A percentile compares a stretch with the other conserved stretches of the same genome.
phyloP scores from a whole-genome alignment of 2,329 filamentous ascomycete genomes.

The Trichoderma oligosporum region DNA sequence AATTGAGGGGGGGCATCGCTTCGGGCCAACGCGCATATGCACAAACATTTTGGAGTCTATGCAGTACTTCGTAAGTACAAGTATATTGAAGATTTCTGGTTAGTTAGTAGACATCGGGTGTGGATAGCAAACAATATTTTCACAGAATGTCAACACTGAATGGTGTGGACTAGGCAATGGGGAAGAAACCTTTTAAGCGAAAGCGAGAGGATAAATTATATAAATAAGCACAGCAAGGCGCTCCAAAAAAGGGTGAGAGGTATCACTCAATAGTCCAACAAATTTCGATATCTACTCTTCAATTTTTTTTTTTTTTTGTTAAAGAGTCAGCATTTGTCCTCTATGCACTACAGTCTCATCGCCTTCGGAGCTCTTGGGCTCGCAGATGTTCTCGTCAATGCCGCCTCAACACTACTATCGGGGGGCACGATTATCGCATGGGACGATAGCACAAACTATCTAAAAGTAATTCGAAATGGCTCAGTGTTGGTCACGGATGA shows the following conservation, averaged over 20 bases:
- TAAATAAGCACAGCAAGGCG: no score
- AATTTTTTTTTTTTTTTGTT: not conserved
- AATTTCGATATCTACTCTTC: no score
- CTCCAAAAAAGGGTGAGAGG: no score
- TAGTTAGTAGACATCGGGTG: no score
- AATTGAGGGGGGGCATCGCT: not conserved
- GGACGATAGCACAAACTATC: slow-evolving; percentile 31
- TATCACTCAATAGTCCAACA: no score
- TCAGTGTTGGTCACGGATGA: slow-evolving; percentile 40
- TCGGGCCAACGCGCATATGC: not conserved
- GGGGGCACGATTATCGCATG: slow-evolving; percentile 43
- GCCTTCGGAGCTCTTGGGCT: slow-evolving; percentile 5
- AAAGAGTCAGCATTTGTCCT: not conserved
- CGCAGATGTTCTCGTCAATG: not conserved
- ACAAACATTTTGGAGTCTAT: not conserved
- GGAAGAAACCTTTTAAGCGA: no score
- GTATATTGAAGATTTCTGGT: no score
- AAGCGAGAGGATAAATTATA: no score
- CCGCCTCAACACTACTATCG: slow-evolving; percentile 25
- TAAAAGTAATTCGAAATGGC: slow-evolving; percentile 39
- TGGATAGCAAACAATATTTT: no score
- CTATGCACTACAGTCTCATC: not conserved
- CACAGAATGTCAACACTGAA: no score
- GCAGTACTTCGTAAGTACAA: no score
- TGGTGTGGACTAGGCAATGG: no score